Conservation (phyloP, 2,329 filamentous ascomycete species). For the Claviceps cyperi region DNA sequence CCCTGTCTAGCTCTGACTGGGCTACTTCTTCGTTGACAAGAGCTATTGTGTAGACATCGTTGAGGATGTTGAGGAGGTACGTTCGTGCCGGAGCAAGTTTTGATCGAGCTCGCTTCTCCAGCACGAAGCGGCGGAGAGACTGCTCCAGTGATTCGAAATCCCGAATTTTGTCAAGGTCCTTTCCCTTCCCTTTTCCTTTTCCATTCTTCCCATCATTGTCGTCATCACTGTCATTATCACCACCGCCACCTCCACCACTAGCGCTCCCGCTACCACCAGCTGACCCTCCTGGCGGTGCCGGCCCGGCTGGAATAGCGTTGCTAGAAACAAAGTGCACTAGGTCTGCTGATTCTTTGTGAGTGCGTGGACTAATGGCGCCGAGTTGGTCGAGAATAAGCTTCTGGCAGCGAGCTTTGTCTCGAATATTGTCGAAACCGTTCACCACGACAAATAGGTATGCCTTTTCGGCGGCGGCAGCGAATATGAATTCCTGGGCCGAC, state of each 20-base stretch:
- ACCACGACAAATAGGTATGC: slow-evolving; percentile 99
- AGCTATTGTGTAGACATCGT: slow-evolving; percentile 72
- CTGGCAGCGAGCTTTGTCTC: slow-evolving; percentile 80
- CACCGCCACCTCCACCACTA: slow-evolving; percentile 36
- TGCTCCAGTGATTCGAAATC: slow-evolving; percentile 86
- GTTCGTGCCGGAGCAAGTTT: slow-evolving; percentile 93
- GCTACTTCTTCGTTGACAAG: slow-evolving; percentile 80
- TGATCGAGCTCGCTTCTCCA: slow-evolving; percentile 88
- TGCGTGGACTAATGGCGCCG: slow-evolving; percentile 72
- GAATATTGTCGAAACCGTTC: slow-evolving; percentile 89
- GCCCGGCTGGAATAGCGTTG: slow-evolving; percentile 72
- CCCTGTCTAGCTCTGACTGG: slow-evolving; percentile 68
- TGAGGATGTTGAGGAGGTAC: slow-evolving; percentile 84
- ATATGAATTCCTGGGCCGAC: slow-evolving; percentile 95
- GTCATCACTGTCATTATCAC: slow-evolving; percentile 42
- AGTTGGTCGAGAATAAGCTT: slow-evolving; percentile 91
- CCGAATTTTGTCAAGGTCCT: slow-evolving; percentile 72
- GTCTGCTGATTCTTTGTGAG: slow-evolving; percentile 81
- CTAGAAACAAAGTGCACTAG: slow-evolving; percentile 97
- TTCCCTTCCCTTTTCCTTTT: slow-evolving; percentile 69
- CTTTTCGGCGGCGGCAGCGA: slow-evolving; percentile 89
- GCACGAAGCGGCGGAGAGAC: slow-evolving; percentile 78
- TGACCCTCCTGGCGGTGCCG: slow-evolving; percentile 40
- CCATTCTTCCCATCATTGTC: slow-evolving; percentile 46
- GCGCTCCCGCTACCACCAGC: slow-evolving; percentile 40